phyloP scores from a whole-genome alignment of 2,329 filamentous ascomycete genomes.

The Sporothrix inflata region DNA sequence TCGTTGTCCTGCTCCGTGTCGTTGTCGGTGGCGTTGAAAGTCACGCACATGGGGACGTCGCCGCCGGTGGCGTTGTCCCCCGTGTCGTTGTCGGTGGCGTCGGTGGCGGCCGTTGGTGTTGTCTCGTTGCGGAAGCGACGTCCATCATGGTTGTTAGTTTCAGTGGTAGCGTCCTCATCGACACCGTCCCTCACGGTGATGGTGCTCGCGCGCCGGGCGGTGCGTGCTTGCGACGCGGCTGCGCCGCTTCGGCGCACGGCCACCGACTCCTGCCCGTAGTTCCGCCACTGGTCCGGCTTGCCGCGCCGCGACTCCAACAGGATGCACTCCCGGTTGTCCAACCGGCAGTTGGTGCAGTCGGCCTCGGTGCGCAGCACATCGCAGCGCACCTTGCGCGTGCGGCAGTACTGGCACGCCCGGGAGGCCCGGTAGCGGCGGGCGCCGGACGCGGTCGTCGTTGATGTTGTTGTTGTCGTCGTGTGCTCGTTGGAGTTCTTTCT shows the following conservation, averaged over 20 bases:
- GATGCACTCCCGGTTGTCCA: slow-evolving; percentile 19
- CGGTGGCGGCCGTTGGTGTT: background rate
- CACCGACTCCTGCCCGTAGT: slow-evolving; percentile 2
- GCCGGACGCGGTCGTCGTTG: slow-evolving; percentile 7
- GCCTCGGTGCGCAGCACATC: slow-evolving; percentile 11
- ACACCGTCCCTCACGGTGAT: background rate
- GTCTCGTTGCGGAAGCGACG: background rate
- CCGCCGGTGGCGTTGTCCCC: background rate
- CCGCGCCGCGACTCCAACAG: slow-evolving; percentile 12
- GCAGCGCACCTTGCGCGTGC: slow-evolving; percentile 22
- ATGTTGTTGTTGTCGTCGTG: background rate
- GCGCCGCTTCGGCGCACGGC: background rate
- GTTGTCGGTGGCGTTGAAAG: slow-evolving; percentile 13
- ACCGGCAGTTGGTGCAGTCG: slow-evolving; percentile 24
- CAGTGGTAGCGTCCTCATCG: background rate
- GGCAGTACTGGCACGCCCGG: slow-evolving; percentile 23
- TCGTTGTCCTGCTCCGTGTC: slow-evolving; percentile 6
- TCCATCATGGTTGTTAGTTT: no score
- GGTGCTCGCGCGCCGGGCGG: background rate
- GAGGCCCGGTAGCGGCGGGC: slow-evolving; percentile 14
- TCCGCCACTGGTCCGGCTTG: slow-evolving; percentile 15
- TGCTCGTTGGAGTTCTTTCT: background rate
- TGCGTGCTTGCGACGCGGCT: background rate
- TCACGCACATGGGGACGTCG: slow-evolving; percentile 19
- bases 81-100: background rate